phyloP scores from a whole-genome alignment of 148 eudicot species.

The Cornus kousa region DNA sequence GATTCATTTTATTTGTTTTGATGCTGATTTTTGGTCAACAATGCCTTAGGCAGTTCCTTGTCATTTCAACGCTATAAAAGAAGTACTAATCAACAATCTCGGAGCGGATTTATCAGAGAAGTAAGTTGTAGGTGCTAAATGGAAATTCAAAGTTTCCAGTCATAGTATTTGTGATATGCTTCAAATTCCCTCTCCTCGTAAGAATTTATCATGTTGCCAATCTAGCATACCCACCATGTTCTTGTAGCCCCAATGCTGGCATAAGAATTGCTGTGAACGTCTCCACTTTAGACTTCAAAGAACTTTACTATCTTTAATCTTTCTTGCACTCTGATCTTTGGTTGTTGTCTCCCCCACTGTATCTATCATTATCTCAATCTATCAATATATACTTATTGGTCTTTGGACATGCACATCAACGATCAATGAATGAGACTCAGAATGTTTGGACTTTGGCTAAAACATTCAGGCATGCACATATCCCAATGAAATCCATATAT shows the following conservation, averaged over 20 bases:
- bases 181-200: neutral
- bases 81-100: conserved; percentile 61
- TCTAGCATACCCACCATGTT: neutral
- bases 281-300: neutral
- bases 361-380: neutral
- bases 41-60: conserved; percentile 74
- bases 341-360: neutral
- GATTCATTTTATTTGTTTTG: conserved; percentile 6
- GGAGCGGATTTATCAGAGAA: conserved; percentile 57
- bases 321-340: neutral
- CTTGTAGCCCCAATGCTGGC: neutral
- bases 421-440: neutral
- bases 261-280: neutral
- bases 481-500: neutral
- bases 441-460: neutral
- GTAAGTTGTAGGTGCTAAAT: conserved; percentile 45
- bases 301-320: neutral
- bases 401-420: neutral
- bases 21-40: conserved; percentile 26
- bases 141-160: neutral
- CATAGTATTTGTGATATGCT: neutral
- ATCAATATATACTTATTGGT: neutral
- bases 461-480: neutral
- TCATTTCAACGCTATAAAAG: conserved; percentile 58
- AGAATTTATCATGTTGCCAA: neutral